Base-by-base conservation (phyloP, 306 rosid genomes). In the Biancaea sappan region DNA sequence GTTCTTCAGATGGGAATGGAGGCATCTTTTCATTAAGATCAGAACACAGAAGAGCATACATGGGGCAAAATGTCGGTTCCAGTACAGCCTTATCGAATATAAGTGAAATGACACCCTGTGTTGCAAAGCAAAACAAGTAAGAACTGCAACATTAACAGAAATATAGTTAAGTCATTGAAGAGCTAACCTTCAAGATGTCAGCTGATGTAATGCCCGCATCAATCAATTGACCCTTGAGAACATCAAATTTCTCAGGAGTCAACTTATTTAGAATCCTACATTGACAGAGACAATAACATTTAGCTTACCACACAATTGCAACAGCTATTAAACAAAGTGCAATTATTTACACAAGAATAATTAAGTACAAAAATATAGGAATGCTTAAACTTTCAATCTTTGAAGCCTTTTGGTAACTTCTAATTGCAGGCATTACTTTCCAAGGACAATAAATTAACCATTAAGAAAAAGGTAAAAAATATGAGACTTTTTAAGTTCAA, bases 181-280 rank as follows among this genome's bases (percentile, higher is more conserved):
- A 41, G 28, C 16, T 63, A 66, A 90, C 99, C 98, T 82, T 86
- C 72, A 95, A 83, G 80, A 95, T 95, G 82, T 92, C 99, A 70
- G 97, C 96, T 11, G 98, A 88, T 21, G 97, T 90, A 80, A 95
- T 95, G 69, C 98, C 99, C 46, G 98, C 70, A 56, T 95, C 96
- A 2, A 92, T 84, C 73, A 95, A 85, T 79, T 95, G 99, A 80
- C 97, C 99, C 88, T 95, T 95, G 64, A 95, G 89, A 35, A 95
- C 90, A 82, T 95, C 99, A 84, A 95, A 95, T 77, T 95, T 95
- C 82, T 95, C 99, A 13, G 99, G 99, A 47, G 99, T 95, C 83
- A 95, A 85, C 87, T 95, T 95, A 83, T 95, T 95, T 63, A 95
- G 84, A 72, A 95, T 95, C 72, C 99, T 95, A 89, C 85, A 80